Evolutionary conservation across 495 filamentous ascomycete species (phyloP).

Genomic region (Penicillium atrosanguineum): DNA sequence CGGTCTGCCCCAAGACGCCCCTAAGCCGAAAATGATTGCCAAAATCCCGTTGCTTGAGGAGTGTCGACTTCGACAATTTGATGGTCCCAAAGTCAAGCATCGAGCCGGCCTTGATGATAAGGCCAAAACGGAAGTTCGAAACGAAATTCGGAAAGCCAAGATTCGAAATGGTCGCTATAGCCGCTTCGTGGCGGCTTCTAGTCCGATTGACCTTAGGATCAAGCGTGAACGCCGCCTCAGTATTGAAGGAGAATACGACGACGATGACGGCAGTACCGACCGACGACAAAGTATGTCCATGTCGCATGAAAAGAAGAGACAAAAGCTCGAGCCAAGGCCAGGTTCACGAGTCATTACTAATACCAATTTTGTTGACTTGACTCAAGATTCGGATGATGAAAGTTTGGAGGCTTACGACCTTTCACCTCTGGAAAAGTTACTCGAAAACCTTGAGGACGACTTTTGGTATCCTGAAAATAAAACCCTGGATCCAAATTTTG

Average conservation of each 20-base stretch:
- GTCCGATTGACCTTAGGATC: neutral
- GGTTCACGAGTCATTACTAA: neutral
- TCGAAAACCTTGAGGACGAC: neutral
- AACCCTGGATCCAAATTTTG: neutral
- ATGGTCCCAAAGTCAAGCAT: slow-evolving; percentile 18
- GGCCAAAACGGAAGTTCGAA: slow-evolving; percentile 14
- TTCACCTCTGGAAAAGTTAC: no score
- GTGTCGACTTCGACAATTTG: slow-evolving; percentile 29
- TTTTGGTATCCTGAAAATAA: neutral
- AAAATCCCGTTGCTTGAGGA: slow-evolving; percentile 19
- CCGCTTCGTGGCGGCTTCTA: neutral
- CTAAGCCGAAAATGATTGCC: slow-evolving; percentile 11
- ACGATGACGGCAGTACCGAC: neutral
- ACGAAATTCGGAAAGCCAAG: slow-evolving; percentile 21
- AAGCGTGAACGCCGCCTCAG: neutral
- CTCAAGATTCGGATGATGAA: neutral
- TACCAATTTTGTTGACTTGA: neutral
- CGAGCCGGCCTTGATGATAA: slow-evolving; percentile 22
- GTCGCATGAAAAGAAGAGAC: neutral
- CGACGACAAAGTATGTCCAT: neutral
- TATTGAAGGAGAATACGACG: slow-evolving; percentile 1
- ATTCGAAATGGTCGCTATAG: slow-evolving; percentile 26
- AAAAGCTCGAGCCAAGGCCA: neutral
- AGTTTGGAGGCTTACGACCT: neutral
- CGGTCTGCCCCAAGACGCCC: slow-evolving; percentile 9